These are phyloP conservation scores for Talaromyces verruculosus DNA, from an alignment of 2,329 filamentous ascomycete species.

Conservation along the genomic window DNA sequence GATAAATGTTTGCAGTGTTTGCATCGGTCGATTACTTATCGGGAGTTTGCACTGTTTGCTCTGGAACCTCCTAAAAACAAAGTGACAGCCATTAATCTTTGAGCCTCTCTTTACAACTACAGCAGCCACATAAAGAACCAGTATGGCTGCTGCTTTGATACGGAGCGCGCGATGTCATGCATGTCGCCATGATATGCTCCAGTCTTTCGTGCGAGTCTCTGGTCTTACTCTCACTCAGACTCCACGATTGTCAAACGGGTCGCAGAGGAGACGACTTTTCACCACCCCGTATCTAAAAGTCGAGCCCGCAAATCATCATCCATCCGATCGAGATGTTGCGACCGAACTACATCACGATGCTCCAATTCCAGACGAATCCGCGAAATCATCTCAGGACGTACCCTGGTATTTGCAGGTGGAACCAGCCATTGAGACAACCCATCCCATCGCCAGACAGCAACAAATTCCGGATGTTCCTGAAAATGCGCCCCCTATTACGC, in stretches of 20 bases:
- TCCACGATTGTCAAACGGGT: not conserved
- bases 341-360: not conserved
- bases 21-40: constrained; percentile 2
- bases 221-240: constrained; percentile 26
- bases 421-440: constrained; percentile 40
- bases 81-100: not conserved
- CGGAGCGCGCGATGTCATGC: constrained; percentile 32
- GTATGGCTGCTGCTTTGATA: constrained; percentile 26
- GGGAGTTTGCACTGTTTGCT: constrained; percentile 22
- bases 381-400: constrained; percentile 35
- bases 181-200: constrained; percentile 33
- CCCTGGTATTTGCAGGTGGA: constrained; percentile 85
- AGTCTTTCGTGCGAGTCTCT: constrained; percentile 32
- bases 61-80: not conserved
- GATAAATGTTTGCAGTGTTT: constrained; percentile 23
- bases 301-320: constrained; percentile 25
- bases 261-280: constrained; percentile 17
- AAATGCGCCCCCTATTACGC: constrained; percentile 69
- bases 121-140: not conserved
- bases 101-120: not conserved
- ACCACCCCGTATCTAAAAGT: constrained; percentile 23
- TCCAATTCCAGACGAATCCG: not conserved
- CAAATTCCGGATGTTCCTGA: constrained; percentile 64
- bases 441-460: constrained; percentile 53
- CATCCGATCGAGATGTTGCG: not conserved